Evolutionary conservation across 2,329 filamentous ascomycete genomes (phyloP).

Genomic region (Venturia effusa): DNA sequence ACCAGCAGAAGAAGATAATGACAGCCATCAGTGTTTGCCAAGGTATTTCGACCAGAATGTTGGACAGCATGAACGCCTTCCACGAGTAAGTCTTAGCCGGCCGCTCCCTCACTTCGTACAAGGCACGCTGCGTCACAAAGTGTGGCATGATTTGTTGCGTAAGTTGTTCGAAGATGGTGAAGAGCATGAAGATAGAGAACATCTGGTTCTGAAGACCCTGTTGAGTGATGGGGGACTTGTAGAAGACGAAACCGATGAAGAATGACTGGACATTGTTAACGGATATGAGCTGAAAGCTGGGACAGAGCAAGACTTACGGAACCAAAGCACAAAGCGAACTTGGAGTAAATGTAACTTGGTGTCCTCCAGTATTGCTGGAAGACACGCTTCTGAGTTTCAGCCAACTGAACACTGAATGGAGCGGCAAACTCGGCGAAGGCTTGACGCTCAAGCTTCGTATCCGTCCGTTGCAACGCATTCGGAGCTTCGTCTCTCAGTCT

Average conservation of each 20-base stretch:
- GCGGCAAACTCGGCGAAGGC: slow-evolving; percentile 71
- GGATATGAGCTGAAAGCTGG: slow-evolving; percentile 2
- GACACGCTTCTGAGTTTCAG: slow-evolving; percentile 58
- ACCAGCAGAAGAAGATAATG: slow-evolving; percentile 73
- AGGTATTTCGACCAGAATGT: slow-evolving; percentile 74
- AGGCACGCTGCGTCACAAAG: slow-evolving; percentile 68
- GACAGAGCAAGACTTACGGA: slow-evolving; percentile 7
- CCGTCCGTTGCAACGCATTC: slow-evolving; percentile 23
- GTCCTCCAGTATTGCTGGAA: slow-evolving; percentile 91
- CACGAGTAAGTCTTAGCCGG: slow-evolving; percentile 78
- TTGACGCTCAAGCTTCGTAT: slow-evolving; percentile 39
- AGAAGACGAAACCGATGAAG: slow-evolving; percentile 78
- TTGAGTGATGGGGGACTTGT: slow-evolving; percentile 56
- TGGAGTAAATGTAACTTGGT: slow-evolving; percentile 81
- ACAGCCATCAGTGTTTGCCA: slow-evolving; percentile 70
- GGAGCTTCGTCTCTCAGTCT: slow-evolving; percentile 30
- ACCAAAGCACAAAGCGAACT: slow-evolving; percentile 52
- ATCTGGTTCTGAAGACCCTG: slow-evolving; percentile 79
- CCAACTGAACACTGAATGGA: slow-evolving; percentile 57
- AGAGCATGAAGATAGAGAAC: slow-evolving; percentile 75
- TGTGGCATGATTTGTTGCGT: slow-evolving; percentile 77
- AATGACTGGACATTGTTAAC: slow-evolving; percentile 36
- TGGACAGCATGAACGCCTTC: slow-evolving; percentile 74
- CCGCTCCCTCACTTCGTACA: slow-evolving; percentile 78
- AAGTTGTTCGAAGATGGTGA: slow-evolving; percentile 69